Evolutionary conservation across 1,284 basidiomycete genomes (phyloP), one percentile per base, ranked within the genome.

Genomic region (Omphalotus olearius): DNA sequence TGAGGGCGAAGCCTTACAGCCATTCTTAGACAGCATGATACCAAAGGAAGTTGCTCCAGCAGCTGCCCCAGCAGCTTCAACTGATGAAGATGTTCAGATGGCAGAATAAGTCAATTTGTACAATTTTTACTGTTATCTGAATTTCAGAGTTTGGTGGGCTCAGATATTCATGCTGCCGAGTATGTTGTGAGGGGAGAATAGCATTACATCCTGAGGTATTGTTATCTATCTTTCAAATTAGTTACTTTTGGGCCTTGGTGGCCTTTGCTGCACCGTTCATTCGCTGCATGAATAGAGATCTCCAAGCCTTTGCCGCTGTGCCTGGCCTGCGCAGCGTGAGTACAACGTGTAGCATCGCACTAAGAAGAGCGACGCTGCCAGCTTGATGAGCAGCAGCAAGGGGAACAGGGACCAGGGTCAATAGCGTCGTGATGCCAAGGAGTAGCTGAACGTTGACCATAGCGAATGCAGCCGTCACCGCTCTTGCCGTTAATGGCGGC

Each of bases 341-440:
- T 3, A 89, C 72, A 1, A 95, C 66, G 49, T 92, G 91, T 13
- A 95, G 70, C 73, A 94, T 82, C 13, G 88, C 80, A n/a, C 88
- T 93, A 28, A 99, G 71, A 13, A 99, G 73, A 40, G 89, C 80
- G 5, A 99, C 85, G 60, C 92, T 93, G 7, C 96, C 96, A 0
- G 93, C 95, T 68, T 99, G 97, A 67, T 99, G 97, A 36, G 88
- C 80, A 7, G 94, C 91, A 1, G 97, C 97, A 1, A 99, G 73
- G 1, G 91, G 89, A 3, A 94, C 82, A 0, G 97, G 97, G 0
- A 99, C 97, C 56, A 99, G 80, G 69, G 97, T 97, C 26, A 98
- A 68, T 14, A 99, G 73, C 0, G 97, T 99, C 11, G 87, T 83
- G 56, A 99, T 93, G 1, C 97, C 97, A 17, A 99, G 78, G 0